Conservation (phyloP, 176 grass and related monocot species). For the Puya raimondii region DNA sequence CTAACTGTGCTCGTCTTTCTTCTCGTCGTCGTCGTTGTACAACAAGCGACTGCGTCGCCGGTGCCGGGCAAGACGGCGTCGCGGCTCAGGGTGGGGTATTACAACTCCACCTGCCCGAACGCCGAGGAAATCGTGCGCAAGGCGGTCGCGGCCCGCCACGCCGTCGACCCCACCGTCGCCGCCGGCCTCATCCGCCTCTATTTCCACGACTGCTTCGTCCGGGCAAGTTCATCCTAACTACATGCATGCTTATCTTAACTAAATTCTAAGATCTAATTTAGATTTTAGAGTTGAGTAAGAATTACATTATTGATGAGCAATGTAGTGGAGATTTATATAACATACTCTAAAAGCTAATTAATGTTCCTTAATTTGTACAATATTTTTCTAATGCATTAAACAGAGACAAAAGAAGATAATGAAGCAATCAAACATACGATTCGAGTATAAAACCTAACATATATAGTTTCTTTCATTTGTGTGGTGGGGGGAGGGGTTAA, state of each 20-base stretch:
- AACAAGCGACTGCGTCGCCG: background rate
- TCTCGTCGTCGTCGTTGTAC: background rate
- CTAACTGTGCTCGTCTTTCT: background rate
- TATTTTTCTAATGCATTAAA: too few species aligned
- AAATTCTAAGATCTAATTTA: too few species aligned
- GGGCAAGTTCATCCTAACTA: constrained; percentile 18
- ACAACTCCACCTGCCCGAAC: constrained; percentile 14
- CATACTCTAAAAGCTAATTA: too few species aligned
- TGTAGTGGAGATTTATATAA: too few species aligned
- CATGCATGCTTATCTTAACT: background rate
- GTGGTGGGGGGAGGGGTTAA: too few species aligned
- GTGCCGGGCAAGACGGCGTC: background rate
- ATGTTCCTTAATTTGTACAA: too few species aligned
- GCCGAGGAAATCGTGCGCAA: constrained; percentile 22
- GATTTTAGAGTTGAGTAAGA: too few species aligned
- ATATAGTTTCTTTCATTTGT: too few species aligned
- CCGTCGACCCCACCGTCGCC: constrained; percentile 16
- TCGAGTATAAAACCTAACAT: too few species aligned
- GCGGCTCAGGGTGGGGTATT: constrained; percentile 13
- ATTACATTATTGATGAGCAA: too few species aligned
- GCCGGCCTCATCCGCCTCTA: constrained; percentile 23
- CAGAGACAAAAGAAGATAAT: too few species aligned
- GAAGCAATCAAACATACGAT: too few species aligned
- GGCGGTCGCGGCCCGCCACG: background rate
- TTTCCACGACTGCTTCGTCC: constrained; percentile 59